Conservation (phyloP, 2,329 filamentous ascomycete species). For the Albophoma yamanashiensis region DNA sequence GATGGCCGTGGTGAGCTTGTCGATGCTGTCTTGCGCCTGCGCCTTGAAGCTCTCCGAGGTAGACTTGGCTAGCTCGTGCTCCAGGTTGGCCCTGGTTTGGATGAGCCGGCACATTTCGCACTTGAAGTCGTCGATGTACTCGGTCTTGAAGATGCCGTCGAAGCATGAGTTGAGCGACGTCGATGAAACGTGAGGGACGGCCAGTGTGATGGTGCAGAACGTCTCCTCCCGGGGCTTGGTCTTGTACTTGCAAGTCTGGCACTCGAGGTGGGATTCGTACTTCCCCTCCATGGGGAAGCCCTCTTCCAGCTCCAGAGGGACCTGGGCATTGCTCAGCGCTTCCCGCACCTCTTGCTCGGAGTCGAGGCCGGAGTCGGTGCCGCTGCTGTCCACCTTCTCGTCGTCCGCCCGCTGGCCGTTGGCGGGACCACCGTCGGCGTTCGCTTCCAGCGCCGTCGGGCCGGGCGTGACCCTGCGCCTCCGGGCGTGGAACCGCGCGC, state of each 20-base stretch:
- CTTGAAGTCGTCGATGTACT: slow-evolving; percentile 93
- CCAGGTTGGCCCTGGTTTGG: slow-evolving; percentile 59
- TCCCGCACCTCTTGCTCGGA: slow-evolving; percentile 5
- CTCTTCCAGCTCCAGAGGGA: slow-evolving; percentile 41
- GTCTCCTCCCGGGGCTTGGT: slow-evolving; percentile 73
- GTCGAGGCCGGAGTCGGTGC: background rate
- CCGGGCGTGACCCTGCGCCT: slow-evolving; percentile 13
- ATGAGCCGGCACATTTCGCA: slow-evolving; percentile 88
- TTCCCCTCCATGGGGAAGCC: slow-evolving; percentile 88
- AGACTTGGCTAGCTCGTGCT: slow-evolving; percentile 45
- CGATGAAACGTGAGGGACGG: slow-evolving; percentile 74
- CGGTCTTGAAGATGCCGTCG: slow-evolving; percentile 86
- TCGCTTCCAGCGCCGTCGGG: background rate
- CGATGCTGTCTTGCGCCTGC: slow-evolving; percentile 46
- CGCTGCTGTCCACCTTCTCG: background rate
- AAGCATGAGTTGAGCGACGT: slow-evolving; percentile 82
- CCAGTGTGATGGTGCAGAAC: slow-evolving; percentile 86
- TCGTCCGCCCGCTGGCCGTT: slow-evolving; percentile 11
- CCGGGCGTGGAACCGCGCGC: slow-evolving; percentile 53
- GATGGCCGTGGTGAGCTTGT: slow-evolving; percentile 58
- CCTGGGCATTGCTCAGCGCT: slow-evolving; percentile 7
- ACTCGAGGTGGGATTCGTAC: slow-evolving; percentile 92
- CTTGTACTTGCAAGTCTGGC: slow-evolving; percentile 79
- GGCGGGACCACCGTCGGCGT: background rate
- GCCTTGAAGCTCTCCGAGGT: slow-evolving; percentile 40